These are phyloP conservation scores for Phytophthora pinifolia DNA, from an alignment of 352 stramenopile genomes.

Conservation along the genomic window DNA sequence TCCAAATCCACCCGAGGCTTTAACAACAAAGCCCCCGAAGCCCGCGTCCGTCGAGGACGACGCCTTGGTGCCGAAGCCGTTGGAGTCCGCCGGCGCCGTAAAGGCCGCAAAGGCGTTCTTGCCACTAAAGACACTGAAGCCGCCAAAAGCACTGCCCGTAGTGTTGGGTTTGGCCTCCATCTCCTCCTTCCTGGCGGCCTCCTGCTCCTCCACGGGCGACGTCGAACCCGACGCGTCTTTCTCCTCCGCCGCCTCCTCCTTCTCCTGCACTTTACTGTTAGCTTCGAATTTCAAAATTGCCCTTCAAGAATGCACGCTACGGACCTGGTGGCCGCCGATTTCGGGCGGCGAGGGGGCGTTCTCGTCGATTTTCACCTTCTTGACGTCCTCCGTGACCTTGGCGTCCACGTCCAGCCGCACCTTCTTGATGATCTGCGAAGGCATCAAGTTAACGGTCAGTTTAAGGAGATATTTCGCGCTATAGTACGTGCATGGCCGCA, in stretches of 20 bases:
- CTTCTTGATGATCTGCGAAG: constrained; percentile 52
- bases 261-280: constrained; percentile 10
- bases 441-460: not conserved
- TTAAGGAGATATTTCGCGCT: not conserved
- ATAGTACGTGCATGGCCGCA: constrained; percentile 12
- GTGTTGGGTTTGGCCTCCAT: constrained; percentile 28
- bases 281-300: constrained; percentile 2
- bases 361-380: constrained; percentile 46
- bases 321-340: constrained; percentile 28
- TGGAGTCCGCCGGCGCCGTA: constrained; percentile 20
- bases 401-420: constrained; percentile 53
- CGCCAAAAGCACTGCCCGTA: constrained; percentile 44
- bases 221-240: not conserved
- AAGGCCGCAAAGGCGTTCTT: constrained; percentile 55
- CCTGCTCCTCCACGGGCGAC: not conserved
- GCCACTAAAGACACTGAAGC: constrained; percentile 53
- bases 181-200: constrained; percentile 16
- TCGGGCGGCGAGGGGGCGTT: constrained; percentile 25
- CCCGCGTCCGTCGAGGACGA: constrained; percentile 12
- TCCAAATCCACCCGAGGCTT: constrained; percentile 26
- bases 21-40: constrained; percentile 9
- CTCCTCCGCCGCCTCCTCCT: constrained; percentile 5
- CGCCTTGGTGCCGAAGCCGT: constrained; percentile 29
- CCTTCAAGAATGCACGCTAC: not conserved
- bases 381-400: constrained; percentile 51